Evolutionary conservation across 495 filamentous ascomycete species (phyloP), one percentile per base, ranked within the genome.

Genomic region (Hypoxylon subgilvum): DNA sequence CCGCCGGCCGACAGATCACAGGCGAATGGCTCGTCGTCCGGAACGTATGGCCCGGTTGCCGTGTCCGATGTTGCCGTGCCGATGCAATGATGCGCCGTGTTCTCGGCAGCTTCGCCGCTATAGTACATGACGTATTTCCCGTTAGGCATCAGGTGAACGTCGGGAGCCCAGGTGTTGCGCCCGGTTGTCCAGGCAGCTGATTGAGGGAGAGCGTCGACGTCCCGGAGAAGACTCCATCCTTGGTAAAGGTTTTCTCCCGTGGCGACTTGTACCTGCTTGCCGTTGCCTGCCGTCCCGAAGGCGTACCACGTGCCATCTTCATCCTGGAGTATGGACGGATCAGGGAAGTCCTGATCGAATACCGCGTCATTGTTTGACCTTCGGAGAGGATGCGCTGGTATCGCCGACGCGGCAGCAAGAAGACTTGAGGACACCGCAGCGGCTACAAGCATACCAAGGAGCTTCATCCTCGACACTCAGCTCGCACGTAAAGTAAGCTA

Each of bases 101-200:
- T 56, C 12, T 57, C 58, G 19, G 71, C 67, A 16, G 74, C 68
- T 50, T 76, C 69, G n/a, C 75, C 83, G 16, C 77, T 78, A 65
- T 82, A 87, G 70, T 86, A 86, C 74, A 88, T 77, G 8, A 86
- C 74, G 67, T 78, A 87, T 38, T 59, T 70, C 16, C 77, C 79
- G 7, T 22, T 70, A 0, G 44, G 35, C 19, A 70, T 34, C 36
- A 68, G 52, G 17, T 69, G 68, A 0, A 84, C 73, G 51, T 79
- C 77, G 5, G 80, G 81, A 1, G 81, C 80, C 80, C 80, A 84
- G 7, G 72, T 70, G n/a, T 71, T 67, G 1, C 50, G 46, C 4
- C 56, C 60, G 0, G 60, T 51, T 5, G 72, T 63, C 74, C 74
- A 75, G 22, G 56, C 4, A 4, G 66, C 70, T 4, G 65, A 23